Percentiles rank a stretch among this genome's conserved stretches.
Evolutionary conservation across 352 stramenopile genomes (phyloP).

Genomic region (Phytopythium kandeliae): DNA sequence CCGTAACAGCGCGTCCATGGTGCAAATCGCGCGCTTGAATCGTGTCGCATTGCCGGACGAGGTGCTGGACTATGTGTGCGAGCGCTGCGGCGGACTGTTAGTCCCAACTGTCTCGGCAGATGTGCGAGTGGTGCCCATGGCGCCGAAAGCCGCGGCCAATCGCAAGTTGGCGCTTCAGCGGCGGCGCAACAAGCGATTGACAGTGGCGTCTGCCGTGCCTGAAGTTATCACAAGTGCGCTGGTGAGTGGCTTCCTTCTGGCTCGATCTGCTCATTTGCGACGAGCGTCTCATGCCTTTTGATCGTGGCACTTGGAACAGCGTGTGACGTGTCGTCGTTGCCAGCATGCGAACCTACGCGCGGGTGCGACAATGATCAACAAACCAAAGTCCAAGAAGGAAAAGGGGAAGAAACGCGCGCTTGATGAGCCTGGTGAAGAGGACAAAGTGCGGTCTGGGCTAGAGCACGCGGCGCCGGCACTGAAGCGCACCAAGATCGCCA

Average conservation of each 20-base stretch:
- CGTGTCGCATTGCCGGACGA: slow-evolving; percentile 28
- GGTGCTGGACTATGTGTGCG: slow-evolving; percentile 66
- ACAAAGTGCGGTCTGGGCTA: not conserved
- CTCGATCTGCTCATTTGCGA: no score
- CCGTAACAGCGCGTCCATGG: slow-evolving; percentile 34
- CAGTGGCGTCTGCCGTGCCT: not conserved
- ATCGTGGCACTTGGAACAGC: slow-evolving; percentile 17
- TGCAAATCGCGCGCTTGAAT: slow-evolving; percentile 34
- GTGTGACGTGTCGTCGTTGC: slow-evolving; percentile 50
- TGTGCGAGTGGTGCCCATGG: slow-evolving; percentile 44
- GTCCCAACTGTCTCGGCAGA: slow-evolving; percentile 52
- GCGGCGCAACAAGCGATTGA: slow-evolving; percentile 12
- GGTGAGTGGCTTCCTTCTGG: not conserved
- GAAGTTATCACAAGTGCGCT: not conserved
- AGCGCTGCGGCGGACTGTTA: slow-evolving; percentile 48
- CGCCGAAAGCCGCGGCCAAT: slow-evolving; percentile 31
- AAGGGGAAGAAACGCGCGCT: slow-evolving; percentile 19
- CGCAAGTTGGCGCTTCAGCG: slow-evolving; percentile 42
- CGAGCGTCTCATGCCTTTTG: slow-evolving; percentile 5
- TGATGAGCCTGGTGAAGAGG: slow-evolving; percentile 5
- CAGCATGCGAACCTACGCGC: slow-evolving; percentile 33
- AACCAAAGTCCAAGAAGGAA: slow-evolving; percentile 45
- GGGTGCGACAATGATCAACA: slow-evolving; percentile 43
- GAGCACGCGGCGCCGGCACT: not conserved
- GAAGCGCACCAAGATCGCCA: slow-evolving; percentile 27